phyloP scores from a whole-genome alignment of 371 early-diverging fungal genomes.

The Rhizopus sp. region DNA sequence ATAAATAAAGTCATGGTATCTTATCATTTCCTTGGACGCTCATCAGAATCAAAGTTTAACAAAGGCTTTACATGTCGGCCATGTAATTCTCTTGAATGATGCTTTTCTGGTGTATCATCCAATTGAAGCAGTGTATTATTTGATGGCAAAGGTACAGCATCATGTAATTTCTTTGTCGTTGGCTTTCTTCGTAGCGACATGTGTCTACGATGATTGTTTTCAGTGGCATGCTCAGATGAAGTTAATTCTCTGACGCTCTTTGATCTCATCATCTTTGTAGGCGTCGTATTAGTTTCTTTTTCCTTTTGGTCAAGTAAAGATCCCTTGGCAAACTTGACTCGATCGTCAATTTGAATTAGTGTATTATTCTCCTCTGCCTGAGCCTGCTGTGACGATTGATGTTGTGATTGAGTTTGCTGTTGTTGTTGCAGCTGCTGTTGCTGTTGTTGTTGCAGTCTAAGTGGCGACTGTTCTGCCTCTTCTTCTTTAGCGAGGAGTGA shows the following conservation, averaged over 20 bases:
- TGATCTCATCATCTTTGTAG: slow-evolving; percentile 31
- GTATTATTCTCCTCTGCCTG: slow-evolving; percentile 23
- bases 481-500: slow-evolving; percentile 36
- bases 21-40: background rate
- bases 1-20: too few species aligned
- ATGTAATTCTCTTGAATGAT: slow-evolving; percentile 40
- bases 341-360: slow-evolving; percentile 45
- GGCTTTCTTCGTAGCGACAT: slow-evolving; percentile 41
- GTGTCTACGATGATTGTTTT: slow-evolving; percentile 22
- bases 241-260: slow-evolving; percentile 37
- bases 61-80: slow-evolving; percentile 51
- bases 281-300: background rate
- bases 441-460: slow-evolving; percentile 19
- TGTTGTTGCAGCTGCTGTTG: slow-evolving; percentile 7
- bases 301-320: slow-evolving; percentile 40
- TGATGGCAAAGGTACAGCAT: slow-evolving; percentile 37
- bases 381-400: slow-evolving; percentile 1
- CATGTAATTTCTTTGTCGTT: slow-evolving; percentile 24
- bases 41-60: slow-evolving; percentile 33
- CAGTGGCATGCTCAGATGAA: slow-evolving; percentile 1
- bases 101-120: slow-evolving; percentile 39
- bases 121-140: slow-evolving; percentile 33
- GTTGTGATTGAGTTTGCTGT: background rate
- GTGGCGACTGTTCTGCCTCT: slow-evolving; percentile 8
- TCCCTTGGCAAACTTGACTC: slow-evolving; percentile 43